Conservation (phyloP, 2,329 filamentous ascomycete genomes). For the Lasiodiplodia theobromae region DNA sequence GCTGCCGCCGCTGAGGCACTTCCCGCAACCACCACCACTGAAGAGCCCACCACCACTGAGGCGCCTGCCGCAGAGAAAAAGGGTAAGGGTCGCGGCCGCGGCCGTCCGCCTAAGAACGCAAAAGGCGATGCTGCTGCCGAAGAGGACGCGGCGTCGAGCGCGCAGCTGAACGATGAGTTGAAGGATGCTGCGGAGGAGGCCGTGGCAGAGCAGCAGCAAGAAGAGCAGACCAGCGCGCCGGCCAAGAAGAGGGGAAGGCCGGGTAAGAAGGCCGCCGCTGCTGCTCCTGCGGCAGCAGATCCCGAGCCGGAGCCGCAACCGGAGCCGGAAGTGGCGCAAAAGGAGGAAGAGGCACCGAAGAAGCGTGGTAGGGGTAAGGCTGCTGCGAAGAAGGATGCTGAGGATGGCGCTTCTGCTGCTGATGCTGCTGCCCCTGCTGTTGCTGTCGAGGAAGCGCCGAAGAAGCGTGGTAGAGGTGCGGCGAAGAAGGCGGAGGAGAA, state of each 20-base stretch:
- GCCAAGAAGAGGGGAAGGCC: constrained; percentile 23
- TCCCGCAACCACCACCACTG: background rate
- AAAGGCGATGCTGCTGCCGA: background rate
- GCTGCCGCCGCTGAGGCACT: background rate
- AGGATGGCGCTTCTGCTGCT: background rate
- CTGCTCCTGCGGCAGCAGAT: constrained; percentile 1
- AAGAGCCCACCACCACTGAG: background rate
- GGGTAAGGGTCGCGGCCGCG: constrained; percentile 1
- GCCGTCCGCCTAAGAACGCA: constrained; percentile 14
- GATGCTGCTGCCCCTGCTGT: background rate
- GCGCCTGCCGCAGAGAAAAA: background rate
- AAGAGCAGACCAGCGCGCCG: background rate
- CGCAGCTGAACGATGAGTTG: constrained; percentile 19
- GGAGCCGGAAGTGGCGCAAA: background rate
- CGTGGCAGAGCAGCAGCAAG: background rate
- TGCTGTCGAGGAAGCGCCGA: constrained; percentile 3
- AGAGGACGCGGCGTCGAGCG: background rate
- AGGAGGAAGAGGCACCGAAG: constrained; percentile 3
- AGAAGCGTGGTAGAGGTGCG: background rate
- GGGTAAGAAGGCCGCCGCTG: constrained; percentile 15
- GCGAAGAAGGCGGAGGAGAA: background rate
- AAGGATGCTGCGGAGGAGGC: constrained; percentile 1
- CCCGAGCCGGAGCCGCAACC: constrained; percentile 1
- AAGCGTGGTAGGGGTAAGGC: constrained; percentile 20
- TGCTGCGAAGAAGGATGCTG: constrained; percentile 10